phyloP scores from a whole-genome alignment of 768 basidiomycete genomes.

The Kwoniella newhampshirensis region DNA sequence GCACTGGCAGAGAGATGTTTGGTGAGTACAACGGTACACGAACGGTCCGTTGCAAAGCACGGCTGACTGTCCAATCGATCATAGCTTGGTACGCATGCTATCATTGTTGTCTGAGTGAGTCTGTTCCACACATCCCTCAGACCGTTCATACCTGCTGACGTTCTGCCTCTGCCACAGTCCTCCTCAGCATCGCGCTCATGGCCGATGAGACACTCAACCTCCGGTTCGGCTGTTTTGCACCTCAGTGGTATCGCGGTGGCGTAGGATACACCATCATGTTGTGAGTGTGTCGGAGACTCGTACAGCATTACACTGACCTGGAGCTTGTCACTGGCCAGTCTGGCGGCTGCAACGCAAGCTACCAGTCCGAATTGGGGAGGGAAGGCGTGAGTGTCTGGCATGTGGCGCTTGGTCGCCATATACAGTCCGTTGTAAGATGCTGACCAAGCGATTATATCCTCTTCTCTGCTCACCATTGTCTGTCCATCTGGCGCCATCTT shows the following conservation, averaged over 20 bases:
- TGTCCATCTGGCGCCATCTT: too few species aligned
- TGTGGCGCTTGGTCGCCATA: too few species aligned
- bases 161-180: slow-evolving; percentile 11
- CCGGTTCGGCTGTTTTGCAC: slow-evolving; percentile 39
- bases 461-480: too few species aligned
- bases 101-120: slow-evolving; percentile 30
- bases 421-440: too few species aligned
- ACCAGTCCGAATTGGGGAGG: slow-evolving; percentile 30
- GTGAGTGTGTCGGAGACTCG: slow-evolving; percentile 18
- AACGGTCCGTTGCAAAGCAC: not conserved
- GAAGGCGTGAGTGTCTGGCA: slow-evolving; percentile 19
- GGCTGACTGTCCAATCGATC: slow-evolving; percentile 1
- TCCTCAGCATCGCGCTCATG: slow-evolving; percentile 35
- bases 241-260: slow-evolving; percentile 39
- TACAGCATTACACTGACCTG: not conserved
- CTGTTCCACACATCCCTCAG: not conserved
- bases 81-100: slow-evolving; percentile 39
- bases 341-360: slow-evolving; percentile 22
- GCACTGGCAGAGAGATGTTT: slow-evolving; percentile 22
- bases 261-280: slow-evolving; percentile 43
- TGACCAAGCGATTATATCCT: too few species aligned
- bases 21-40: too few species aligned
- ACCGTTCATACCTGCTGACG: not conserved
- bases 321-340: slow-evolving; percentile 11
- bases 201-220: slow-evolving; percentile 39